Evolutionary conservation across 1,284 basidiomycete genomes (phyloP), one percentile per base, ranked within the genome.

Genomic region (Naganishia sp.): DNA sequence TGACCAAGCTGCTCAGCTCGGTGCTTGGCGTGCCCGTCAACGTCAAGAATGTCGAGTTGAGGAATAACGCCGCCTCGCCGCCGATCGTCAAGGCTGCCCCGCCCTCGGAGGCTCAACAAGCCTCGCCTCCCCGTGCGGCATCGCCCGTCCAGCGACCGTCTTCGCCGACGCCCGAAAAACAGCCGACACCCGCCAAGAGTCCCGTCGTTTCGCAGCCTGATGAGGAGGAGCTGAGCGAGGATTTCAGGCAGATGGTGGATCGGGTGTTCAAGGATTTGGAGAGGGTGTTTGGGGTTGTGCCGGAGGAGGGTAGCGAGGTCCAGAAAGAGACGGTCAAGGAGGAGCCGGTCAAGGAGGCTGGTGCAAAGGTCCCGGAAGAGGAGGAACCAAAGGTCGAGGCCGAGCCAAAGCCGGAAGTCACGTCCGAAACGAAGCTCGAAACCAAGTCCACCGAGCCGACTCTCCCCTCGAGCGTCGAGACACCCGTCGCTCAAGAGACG

Each of bases 251-350:
- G 35, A 61, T 61, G 58, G 58, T 61, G 10, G 58, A 61, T 32
- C 35, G 50, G 58, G 58, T 61, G n/a, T 61, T 61, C 58, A 61
- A 51, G 58, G 47, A 61, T 5, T n/a, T 61, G 47, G 58, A 61
- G 42, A 42, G 50, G 23, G 58, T 43, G 6, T 61, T 61, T 28
- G 58, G 58, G 25, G 58, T 51, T 2, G 3, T 35, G 21, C 35
- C 3, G 7, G 55, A 31, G 11, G 1, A 45, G 6, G 31, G 32
- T 25, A 31, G 11, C 6, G 52, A 21, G 35, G 2, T 6, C 15
- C 17, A 53, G 23, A 28, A 42, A 6, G 57, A 41, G 46, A 17
- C 6, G 15, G 28, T 3, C 42, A 41, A 28, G 13, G 28, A 43
- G 42, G 56, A 21, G 18, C 11, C 21, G n/a, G 23, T 49, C 46